Conservation (phyloP, 139 green algal genomes). For the Picochlorum sp. region DNA sequence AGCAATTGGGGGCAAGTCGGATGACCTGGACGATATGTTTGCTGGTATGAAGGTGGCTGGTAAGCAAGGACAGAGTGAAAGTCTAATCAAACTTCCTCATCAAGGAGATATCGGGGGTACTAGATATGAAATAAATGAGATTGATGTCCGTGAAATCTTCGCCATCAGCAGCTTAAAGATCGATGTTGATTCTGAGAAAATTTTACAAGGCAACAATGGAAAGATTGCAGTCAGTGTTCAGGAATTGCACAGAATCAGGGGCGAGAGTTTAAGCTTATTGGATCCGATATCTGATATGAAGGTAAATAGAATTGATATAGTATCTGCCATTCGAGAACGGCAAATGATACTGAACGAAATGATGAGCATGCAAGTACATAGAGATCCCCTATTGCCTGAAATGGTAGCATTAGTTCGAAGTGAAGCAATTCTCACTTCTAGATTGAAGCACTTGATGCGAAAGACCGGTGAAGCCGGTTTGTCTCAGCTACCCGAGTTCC, state of each 20-base stretch:
- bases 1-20: not conserved
- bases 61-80: not conserved
- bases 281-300: slow-evolving; percentile 33
- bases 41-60: slow-evolving; percentile 3
- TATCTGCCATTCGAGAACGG: slow-evolving; percentile 18
- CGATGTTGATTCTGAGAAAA: slow-evolving; percentile 22
- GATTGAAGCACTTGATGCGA: slow-evolving; percentile 29
- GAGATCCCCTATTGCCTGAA: slow-evolving; percentile 33
- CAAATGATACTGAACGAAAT: slow-evolving; percentile 21
- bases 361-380: slow-evolving; percentile 25
- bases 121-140: slow-evolving; percentile 35
- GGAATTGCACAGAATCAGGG: slow-evolving; percentile 11
- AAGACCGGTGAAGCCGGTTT: slow-evolving; percentile 52
- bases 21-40: slow-evolving; percentile 11
- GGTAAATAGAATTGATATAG: slow-evolving; percentile 25
- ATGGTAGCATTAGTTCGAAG: slow-evolving; percentile 35
- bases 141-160: slow-evolving; percentile 20
- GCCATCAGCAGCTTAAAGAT: slow-evolving; percentile 51
- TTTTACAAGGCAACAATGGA: slow-evolving; percentile 11
- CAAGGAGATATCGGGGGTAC: slow-evolving; percentile 40
- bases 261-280: slow-evolving; percentile 6
- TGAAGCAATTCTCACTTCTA: slow-evolving; percentile 31
- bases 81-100: slow-evolving; percentile 36
- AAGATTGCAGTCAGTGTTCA: slow-evolving; percentile 22
- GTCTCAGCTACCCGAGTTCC: slow-evolving; percentile 79